phyloP scores from a whole-genome alignment of 1,139 yeast genomes.

The Taphrina wiesneri region DNA sequence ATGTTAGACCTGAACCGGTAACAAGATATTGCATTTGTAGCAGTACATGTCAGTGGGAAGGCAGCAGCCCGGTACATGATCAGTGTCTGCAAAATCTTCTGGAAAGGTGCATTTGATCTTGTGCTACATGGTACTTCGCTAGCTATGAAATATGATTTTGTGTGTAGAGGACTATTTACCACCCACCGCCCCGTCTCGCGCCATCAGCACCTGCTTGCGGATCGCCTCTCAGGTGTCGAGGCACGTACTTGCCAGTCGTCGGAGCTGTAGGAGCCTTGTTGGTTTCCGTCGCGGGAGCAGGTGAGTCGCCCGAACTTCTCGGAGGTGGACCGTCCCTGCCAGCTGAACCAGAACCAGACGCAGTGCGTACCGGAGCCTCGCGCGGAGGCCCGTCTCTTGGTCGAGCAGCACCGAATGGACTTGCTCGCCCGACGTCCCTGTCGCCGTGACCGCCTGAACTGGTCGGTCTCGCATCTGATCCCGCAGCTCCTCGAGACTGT shows the following conservation, averaged over 20 bases:
- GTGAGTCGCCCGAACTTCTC: neutral
- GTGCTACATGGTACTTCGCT: too few species aligned
- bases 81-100: too few species aligned
- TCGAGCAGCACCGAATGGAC: conserved; percentile 16
- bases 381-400: conserved; percentile 1
- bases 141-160: too few species aligned
- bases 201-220: conserved; percentile 20
- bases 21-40: too few species aligned
- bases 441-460: neutral
- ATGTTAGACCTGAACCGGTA: too few species aligned
- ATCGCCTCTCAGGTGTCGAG: conserved; percentile 25
- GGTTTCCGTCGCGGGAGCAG: neutral
- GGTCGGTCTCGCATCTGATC: neutral
- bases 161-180: neutral
- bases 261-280: neutral
- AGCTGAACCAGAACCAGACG: neutral
- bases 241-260: conserved; percentile 25
- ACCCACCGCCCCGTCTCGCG: conserved; percentile 22
- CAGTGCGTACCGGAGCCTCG: conserved; percentile 6
- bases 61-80: too few species aligned
- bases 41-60: too few species aligned
- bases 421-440: conserved; percentile 13
- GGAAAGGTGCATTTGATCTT: too few species aligned
- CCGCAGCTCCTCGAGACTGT: neutral
- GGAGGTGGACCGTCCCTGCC: neutral